Conservation (phyloP, 306 rosid species). For the Neltuma alba region DNA sequence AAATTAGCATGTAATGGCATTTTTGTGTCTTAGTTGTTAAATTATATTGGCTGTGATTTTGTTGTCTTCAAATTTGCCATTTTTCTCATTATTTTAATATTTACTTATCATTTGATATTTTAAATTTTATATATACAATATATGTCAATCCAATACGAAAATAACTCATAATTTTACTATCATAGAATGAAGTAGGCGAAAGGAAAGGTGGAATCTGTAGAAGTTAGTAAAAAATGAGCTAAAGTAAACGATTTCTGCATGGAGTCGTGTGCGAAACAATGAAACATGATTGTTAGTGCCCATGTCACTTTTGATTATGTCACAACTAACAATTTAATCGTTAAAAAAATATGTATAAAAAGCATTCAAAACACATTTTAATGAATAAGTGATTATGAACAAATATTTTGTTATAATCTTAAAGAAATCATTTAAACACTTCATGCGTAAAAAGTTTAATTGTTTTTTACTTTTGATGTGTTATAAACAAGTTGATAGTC, state of each 20-base stretch:
- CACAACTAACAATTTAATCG: neutral
- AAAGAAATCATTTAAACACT: neutral
- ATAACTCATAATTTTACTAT: neutral
- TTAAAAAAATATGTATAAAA: neutral
- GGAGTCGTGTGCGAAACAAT: neutral
- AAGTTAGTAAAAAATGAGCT: neutral
- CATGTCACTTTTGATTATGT: neutral
- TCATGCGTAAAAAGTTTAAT: neutral
- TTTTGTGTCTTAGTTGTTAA: slow-evolving; percentile 36
- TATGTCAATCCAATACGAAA: neutral
- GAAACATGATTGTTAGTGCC: neutral
- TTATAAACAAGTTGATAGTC: neutral
- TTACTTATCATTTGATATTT: neutral
- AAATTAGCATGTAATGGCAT: slow-evolving; percentile 55
- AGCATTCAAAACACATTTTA: neutral
- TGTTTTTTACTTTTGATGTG: neutral
- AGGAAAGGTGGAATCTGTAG: neutral
- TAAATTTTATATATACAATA: too few relatives aligned
- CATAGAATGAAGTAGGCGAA: neutral
- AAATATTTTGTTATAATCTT: neutral
- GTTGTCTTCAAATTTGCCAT: neutral
- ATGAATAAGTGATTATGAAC: neutral
- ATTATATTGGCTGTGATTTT: slow-evolving; percentile 36
- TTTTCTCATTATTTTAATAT: neutral
- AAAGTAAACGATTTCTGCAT: neutral